Evolutionary conservation across 208 protist species (phyloP).

Genomic region (Trypanosomatidae sp.): DNA sequence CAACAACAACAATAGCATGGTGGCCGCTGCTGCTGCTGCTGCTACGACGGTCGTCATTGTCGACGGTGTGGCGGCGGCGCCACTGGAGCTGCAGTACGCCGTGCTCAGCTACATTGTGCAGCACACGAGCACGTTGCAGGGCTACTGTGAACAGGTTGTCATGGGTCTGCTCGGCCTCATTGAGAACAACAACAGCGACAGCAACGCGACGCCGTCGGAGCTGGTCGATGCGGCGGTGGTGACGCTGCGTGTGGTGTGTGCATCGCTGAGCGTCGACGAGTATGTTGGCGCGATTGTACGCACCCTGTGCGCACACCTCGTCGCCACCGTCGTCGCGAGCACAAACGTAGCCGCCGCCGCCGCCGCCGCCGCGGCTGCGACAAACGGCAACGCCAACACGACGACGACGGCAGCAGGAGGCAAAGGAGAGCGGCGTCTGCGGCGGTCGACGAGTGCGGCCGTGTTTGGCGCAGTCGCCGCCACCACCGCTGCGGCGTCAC

Average conservation of each 20-base stretch:
- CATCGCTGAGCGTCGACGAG: conserved; percentile 53
- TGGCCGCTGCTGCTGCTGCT: too few species aligned
- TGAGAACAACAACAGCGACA: conserved; percentile 7
- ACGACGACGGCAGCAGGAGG: too few species aligned
- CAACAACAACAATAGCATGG: too few species aligned
- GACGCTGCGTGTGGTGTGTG: conserved; percentile 50
- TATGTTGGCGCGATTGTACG: conserved; percentile 71
- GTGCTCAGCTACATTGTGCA: conserved; percentile 66
- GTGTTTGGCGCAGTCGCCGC: too few species aligned
- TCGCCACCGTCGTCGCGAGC: too few species aligned
- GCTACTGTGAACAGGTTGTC: conserved; percentile 37
- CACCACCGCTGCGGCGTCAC: too few species aligned
- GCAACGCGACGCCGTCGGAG: conserved; percentile 22
- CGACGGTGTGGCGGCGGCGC: conserved; percentile 20
- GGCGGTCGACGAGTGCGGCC: too few species aligned
- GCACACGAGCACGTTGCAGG: conserved; percentile 44
- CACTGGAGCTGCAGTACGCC: conserved; percentile 41
- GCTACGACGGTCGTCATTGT: too few species aligned
- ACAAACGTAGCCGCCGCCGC: too few species aligned
- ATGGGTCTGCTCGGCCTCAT: conserved; percentile 43
- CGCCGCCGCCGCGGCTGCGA: too few species aligned
- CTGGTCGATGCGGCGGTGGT: conserved; percentile 35
- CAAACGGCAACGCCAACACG: too few species aligned
- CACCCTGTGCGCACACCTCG: conserved; percentile 32
- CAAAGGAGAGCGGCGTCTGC: too few species aligned